These are phyloP conservation scores for Nissolia schottii DNA, from an alignment of 306 rosid genomes.

Conservation along the genomic window DNA sequence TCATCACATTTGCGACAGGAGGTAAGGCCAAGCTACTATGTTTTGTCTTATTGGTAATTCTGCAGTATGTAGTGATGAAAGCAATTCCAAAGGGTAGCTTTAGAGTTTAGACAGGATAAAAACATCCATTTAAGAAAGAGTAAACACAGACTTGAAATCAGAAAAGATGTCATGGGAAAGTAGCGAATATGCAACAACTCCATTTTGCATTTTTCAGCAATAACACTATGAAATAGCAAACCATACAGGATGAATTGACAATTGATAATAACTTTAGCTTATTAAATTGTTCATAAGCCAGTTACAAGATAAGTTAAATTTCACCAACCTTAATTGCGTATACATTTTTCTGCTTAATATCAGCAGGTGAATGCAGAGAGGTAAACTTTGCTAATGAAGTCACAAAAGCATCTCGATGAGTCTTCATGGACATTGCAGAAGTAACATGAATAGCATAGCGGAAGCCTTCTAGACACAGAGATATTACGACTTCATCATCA, in stretches of 20 bases:
- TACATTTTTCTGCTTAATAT: conserved; percentile 88
- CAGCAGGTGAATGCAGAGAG: conserved; percentile 94
- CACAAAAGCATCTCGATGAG: conserved; percentile 98
- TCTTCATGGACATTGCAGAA: conserved; percentile 95
- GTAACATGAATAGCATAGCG: conserved; percentile 92
- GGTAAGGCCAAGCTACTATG: neutral
- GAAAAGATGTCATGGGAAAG: neutral
- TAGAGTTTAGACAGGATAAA: conserved; percentile 8
- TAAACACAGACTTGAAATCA: conserved; percentile 6
- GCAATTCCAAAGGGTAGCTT: conserved; percentile 3
- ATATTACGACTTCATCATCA: conserved; percentile 85
- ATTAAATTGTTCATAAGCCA: neutral
- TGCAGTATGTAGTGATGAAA: neutral
- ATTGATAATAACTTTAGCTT: neutral
- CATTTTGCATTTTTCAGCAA: conserved; percentile 16
- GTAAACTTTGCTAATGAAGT: conserved; percentile 97
- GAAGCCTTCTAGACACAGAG: conserved; percentile 91
- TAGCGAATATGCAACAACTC: neutral
- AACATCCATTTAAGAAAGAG: neutral
- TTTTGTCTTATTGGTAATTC: neutral
- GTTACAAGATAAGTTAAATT: conserved; percentile 22
- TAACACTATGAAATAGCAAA: conserved; percentile 2
- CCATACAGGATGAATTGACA: neutral
- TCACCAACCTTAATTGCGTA: conserved; percentile 92
- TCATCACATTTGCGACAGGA: neutral